These are phyloP conservation scores for Pseudogymnoascus sp. DNA, from an alignment of 2,329 filamentous ascomycete species.

Conservation along the genomic window DNA sequence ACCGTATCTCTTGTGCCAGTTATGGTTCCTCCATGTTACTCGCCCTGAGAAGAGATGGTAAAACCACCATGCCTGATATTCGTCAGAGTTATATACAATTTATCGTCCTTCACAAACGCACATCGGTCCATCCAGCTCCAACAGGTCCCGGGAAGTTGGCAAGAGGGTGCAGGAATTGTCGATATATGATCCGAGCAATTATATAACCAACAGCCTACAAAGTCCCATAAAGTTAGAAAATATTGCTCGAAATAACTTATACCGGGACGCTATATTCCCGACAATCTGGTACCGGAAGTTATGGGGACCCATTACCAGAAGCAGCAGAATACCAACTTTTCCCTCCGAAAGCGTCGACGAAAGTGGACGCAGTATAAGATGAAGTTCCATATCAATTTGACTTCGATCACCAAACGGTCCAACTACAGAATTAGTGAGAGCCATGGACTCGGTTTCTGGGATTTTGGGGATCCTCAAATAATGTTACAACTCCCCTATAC, in stretches of 20 bases:
- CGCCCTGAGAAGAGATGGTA: conserved; percentile 5
- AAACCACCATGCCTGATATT: conserved; percentile 27
- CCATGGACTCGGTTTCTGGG: conserved; percentile 10
- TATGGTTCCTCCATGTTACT: conserved; percentile 8
- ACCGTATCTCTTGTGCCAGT: conserved; percentile 7
- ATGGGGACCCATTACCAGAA: conserved; percentile 10
- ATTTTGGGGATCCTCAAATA: conserved; percentile 9
- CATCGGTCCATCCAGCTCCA: conserved; percentile 23
- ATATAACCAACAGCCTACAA: not conserved
- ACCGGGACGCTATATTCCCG: not conserved
- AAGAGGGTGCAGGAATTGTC: conserved; percentile 24
- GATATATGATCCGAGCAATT: conserved; percentile 9
- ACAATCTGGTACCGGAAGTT: not conserved
- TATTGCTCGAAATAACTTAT: not conserved
- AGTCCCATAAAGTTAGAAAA: not conserved
- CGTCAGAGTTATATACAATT: conserved; percentile 30
- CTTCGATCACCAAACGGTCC: not conserved
- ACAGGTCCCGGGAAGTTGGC: conserved; percentile 29
- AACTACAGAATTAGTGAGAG: conserved; percentile 11
- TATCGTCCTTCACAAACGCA: conserved; percentile 22
- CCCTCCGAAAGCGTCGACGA: not conserved
- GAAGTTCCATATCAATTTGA: conserved; percentile 8
- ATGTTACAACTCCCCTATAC: conserved; percentile 4
- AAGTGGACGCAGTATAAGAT: conserved; percentile 6
- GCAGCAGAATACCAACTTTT: conserved; percentile 1